Evolutionary conservation across 768 basidiomycete genomes (phyloP).

Genomic region (Boletellus emodensis): DNA sequence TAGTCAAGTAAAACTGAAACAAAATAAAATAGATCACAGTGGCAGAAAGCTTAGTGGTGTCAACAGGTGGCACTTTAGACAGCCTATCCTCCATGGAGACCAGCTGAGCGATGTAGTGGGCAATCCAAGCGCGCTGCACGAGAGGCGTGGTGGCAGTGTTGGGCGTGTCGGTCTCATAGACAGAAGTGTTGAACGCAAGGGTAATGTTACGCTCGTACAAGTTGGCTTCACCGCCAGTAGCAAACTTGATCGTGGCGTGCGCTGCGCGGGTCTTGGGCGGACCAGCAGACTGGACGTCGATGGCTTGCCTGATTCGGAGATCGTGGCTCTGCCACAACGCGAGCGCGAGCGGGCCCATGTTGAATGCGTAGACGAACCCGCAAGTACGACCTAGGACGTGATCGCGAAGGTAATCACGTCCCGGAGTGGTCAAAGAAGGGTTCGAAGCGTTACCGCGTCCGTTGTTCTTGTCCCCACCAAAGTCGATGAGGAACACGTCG

Average conservation of each 20-base stretch:
- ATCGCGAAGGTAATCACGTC: slow-evolving; percentile 27
- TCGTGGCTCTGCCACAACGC: slow-evolving; percentile 27
- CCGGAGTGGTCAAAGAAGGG: slow-evolving; percentile 12
- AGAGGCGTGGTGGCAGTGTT: slow-evolving; percentile 19
- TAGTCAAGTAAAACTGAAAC: neutral
- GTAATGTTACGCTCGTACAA: slow-evolving; percentile 16
- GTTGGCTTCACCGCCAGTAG: slow-evolving; percentile 1
- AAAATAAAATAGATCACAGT: slow-evolving; percentile 9
- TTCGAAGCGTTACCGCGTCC: slow-evolving; percentile 26
- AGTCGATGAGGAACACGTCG: slow-evolving; percentile 26
- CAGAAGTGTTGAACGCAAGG: slow-evolving; percentile 5
- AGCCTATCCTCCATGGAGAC: slow-evolving; percentile 20
- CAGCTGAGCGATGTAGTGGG: slow-evolving; percentile 29
- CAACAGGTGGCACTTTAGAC: slow-evolving; percentile 19
- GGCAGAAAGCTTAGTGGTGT: slow-evolving; percentile 25
- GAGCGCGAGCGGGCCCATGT: slow-evolving; percentile 29
- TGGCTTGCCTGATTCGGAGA: slow-evolving; percentile 34
- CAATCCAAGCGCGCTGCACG: slow-evolving; percentile 30
- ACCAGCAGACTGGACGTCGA: slow-evolving; percentile 27
- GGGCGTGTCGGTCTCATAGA: slow-evolving; percentile 10
- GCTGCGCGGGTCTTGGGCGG: slow-evolving; percentile 16
- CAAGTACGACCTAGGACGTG: slow-evolving; percentile 26
- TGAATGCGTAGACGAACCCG: slow-evolving; percentile 30
- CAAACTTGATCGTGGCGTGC: slow-evolving; percentile 15
- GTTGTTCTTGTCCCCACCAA: slow-evolving; percentile 30